These are phyloP conservation scores for Yamadazyma dushanensis DNA, from an alignment of 1,139 yeast genomes.

Conservation along the genomic window DNA sequence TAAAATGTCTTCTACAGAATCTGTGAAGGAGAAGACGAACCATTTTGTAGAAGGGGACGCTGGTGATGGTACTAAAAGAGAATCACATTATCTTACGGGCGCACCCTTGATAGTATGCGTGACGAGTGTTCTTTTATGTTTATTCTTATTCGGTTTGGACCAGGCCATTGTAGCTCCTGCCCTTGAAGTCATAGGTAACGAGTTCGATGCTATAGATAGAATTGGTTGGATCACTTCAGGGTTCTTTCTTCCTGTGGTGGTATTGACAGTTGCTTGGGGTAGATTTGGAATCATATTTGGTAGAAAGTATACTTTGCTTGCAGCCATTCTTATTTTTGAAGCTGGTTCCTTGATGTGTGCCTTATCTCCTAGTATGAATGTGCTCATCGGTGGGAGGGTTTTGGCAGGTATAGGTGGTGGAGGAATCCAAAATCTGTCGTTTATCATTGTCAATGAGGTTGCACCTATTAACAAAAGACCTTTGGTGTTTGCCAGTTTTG, in stretches of 20 bases:
- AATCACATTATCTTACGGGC: constrained; percentile 35
- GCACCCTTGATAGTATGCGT: constrained; percentile 24
- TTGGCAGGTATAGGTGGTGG: constrained; percentile 37
- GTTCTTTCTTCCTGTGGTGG: constrained; percentile 45
- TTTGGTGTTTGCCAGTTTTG: constrained; percentile 40
- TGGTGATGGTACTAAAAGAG: constrained; percentile 40
- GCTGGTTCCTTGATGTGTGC: constrained; percentile 42
- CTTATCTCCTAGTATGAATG: constrained; percentile 30
- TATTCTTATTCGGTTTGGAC: constrained; percentile 22
- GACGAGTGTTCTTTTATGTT: constrained; percentile 16
- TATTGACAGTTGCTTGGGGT: constrained; percentile 37
- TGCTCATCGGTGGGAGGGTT: constrained; percentile 37
- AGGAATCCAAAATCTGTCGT: constrained; percentile 27
- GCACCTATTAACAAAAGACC: constrained; percentile 29
- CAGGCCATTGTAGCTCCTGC: constrained; percentile 40
- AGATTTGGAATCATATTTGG: constrained; percentile 46
- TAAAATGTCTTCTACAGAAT: too few species aligned
- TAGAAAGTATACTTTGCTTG: constrained; percentile 37
- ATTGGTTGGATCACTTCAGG: constrained; percentile 64
- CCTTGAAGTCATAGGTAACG: constrained; percentile 35
- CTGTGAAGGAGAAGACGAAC: too few species aligned
- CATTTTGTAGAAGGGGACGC: constrained; percentile 32
- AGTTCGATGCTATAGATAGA: constrained; percentile 47
- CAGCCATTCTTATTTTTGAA: constrained; percentile 34
- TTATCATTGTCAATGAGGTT: constrained; percentile 28